These are phyloP conservation scores for Dalbergia cochinchinensis DNA, from an alignment of 306 rosid species.

Conservation along the genomic window DNA sequence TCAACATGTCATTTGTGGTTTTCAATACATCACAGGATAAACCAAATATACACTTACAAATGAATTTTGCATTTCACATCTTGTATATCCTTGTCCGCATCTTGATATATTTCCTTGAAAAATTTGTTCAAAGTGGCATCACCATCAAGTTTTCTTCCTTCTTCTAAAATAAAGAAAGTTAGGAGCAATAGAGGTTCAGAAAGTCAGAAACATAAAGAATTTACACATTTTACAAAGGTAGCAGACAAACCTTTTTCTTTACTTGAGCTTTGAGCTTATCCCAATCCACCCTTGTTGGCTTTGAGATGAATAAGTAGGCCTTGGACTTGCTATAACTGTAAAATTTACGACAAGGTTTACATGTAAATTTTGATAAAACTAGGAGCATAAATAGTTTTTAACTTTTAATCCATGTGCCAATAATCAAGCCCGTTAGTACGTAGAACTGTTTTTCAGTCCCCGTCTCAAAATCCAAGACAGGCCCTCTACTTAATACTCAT, in stretches of 20 bases:
- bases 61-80: slow-evolving; percentile 92
- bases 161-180: slow-evolving; percentile 61
- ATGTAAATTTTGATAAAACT: not conserved
- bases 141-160: slow-evolving; percentile 96
- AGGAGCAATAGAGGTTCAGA: slow-evolving; percentile 9
- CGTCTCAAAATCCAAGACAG: not conserved
- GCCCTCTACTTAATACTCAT: not conserved
- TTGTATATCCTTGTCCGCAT: slow-evolving; percentile 89
- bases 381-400: not conserved
- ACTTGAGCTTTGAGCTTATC: slow-evolving; percentile 88
- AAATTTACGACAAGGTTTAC: slow-evolving; percentile 20
- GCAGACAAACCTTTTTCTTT: slow-evolving; percentile 77
- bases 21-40: not conserved
- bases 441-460: not conserved
- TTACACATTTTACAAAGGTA: not conserved
- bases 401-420: not conserved
- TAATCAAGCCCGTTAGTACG: not conserved
- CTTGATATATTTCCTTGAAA: slow-evolving; percentile 85
- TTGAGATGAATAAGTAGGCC: slow-evolving; percentile 89
- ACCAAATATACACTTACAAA: slow-evolving; percentile 63
- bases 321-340: slow-evolving; percentile 58
- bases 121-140: slow-evolving; percentile 95
- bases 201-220: not conserved
- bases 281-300: slow-evolving; percentile 76
- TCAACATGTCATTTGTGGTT: not conserved